Conservation (phyloP, 495 filamentous ascomycete species). For the Beverwykella pulmonaria region DNA sequence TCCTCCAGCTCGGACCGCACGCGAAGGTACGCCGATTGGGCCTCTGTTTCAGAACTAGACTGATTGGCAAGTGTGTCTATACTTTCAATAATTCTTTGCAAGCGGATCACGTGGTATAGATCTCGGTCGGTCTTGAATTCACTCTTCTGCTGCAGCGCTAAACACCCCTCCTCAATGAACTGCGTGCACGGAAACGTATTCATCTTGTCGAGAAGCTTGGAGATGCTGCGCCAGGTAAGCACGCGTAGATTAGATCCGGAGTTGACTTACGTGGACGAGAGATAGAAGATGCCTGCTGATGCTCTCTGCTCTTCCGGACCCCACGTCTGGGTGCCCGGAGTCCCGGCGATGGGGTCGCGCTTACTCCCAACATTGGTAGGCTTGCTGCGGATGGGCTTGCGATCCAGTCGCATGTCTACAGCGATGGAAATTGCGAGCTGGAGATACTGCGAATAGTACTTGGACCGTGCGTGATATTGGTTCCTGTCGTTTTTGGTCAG, state of each 20-base stretch:
- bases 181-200: constrained; percentile 23
- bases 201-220: constrained; percentile 32
- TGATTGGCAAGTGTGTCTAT: constrained; percentile 18
- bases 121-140: constrained; percentile 33
- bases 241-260: background rate
- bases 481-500: constrained; percentile 17
- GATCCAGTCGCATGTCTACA: constrained; percentile 30
- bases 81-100: constrained; percentile 31
- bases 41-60: constrained; percentile 16
- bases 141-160: constrained; percentile 14
- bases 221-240: constrained; percentile 18
- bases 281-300: constrained; percentile 26
- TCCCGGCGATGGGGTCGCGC: constrained; percentile 9
- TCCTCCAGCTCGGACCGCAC: constrained; percentile 19
- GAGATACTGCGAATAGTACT: constrained; percentile 28
- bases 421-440: constrained; percentile 26
- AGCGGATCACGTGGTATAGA: constrained; percentile 27
- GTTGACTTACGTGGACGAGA: constrained; percentile 30
- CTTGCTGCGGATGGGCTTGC: constrained; percentile 18
- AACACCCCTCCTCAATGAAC: constrained; percentile 30
- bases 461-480: constrained; percentile 26
- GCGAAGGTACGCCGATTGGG: constrained; percentile 4
- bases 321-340: constrained; percentile 11
- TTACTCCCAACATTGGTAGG: background rate
- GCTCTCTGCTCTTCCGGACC: constrained; percentile 30